phyloP scores from a whole-genome alignment of 2,329 filamentous ascomycete genomes.

The Neoarthrinium moseri region DNA sequence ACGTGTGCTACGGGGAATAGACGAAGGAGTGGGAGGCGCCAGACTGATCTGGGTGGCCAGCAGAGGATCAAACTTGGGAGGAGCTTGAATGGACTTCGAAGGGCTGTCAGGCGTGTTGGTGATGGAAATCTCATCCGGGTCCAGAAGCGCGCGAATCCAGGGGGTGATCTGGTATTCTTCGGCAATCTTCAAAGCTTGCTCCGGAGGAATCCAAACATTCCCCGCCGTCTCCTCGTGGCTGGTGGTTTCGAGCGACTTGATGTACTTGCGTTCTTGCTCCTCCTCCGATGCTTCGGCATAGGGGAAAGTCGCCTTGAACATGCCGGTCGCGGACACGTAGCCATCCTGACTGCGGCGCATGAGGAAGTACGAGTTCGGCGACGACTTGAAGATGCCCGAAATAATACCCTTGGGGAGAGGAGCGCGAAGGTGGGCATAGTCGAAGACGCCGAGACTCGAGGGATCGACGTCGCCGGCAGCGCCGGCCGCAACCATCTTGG shows the following conservation, averaged over 20 bases:
- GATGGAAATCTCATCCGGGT: slow-evolving; percentile 73
- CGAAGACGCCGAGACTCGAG: slow-evolving; percentile 77
- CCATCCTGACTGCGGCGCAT: slow-evolving; percentile 89
- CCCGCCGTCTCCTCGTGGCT: slow-evolving; percentile 91
- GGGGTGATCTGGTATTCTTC: slow-evolving; percentile 81
- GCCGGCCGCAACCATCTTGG: slow-evolving; percentile 74
- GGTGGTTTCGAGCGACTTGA: slow-evolving; percentile 79
- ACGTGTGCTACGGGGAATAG: slow-evolving; percentile 43
- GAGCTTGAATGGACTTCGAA: slow-evolving; percentile 74
- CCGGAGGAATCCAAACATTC: slow-evolving; percentile 92
- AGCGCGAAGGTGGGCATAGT: slow-evolving; percentile 93
- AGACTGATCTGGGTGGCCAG: slow-evolving; percentile 42
- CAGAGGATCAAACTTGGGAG: slow-evolving; percentile 70
- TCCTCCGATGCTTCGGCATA: slow-evolving; percentile 73
- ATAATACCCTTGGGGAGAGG: slow-evolving; percentile 88
- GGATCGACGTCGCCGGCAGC: slow-evolving; percentile 70
- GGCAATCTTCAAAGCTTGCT: slow-evolving; percentile 76
- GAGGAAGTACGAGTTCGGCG: slow-evolving; percentile 91
- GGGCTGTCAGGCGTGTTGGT: slow-evolving; percentile 60
- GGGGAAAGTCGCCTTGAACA: slow-evolving; percentile 90
- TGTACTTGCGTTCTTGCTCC: slow-evolving; percentile 73
- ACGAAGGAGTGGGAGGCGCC: slow-evolving; percentile 43
- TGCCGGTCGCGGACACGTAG: slow-evolving; percentile 81
- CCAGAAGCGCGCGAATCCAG: slow-evolving; percentile 92
- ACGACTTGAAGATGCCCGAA: slow-evolving; percentile 88